Evolutionary conservation across 768 basidiomycete species (phyloP).

Genomic region (Suillus cothurnatus): DNA sequence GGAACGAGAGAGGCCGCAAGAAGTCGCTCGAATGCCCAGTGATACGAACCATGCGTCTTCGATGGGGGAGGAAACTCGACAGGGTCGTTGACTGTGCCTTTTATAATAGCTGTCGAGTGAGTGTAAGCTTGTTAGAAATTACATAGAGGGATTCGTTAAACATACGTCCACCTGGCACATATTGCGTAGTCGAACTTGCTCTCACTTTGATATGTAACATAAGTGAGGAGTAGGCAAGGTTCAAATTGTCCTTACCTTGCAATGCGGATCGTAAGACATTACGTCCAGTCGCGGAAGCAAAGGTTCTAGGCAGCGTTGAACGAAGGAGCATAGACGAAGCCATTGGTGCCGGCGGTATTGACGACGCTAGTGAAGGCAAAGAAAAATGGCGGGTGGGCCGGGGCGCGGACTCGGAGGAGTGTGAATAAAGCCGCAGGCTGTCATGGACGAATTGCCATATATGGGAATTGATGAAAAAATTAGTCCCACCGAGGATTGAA

Average conservation of each 20-base stretch:
- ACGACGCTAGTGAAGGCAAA: background rate
- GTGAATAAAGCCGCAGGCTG: background rate
- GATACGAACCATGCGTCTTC: conserved; percentile 86
- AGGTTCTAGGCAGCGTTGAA: conserved; percentile 47
- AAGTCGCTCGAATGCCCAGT: conserved; percentile 91
- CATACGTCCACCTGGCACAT: conserved; percentile 53
- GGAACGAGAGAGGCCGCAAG: conserved; percentile 91
- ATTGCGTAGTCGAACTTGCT: conserved; percentile 39
- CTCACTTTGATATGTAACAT: conserved; percentile 35
- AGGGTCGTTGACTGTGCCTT: conserved; percentile 95
- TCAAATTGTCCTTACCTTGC: conserved; percentile 39
- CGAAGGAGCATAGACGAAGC: conserved; percentile 51
- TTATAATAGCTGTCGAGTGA: conserved; percentile 65
- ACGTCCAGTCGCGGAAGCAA: conserved; percentile 41
- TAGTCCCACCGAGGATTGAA: conserved; percentile 66
- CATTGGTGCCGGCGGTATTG: conserved; percentile 38
- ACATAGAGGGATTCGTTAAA: background rate
- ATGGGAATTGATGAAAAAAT: conserved; percentile 18
- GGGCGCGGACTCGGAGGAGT: background rate
- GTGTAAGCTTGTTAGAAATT: background rate
- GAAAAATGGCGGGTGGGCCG: background rate
- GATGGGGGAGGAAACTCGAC: conserved; percentile 84
- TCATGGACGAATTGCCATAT: background rate
- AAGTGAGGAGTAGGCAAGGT: background rate
- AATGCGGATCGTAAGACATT: conserved; percentile 41